Conservation (phyloP, 805 yeast species). For the Brettanomyces nanus region DNA sequence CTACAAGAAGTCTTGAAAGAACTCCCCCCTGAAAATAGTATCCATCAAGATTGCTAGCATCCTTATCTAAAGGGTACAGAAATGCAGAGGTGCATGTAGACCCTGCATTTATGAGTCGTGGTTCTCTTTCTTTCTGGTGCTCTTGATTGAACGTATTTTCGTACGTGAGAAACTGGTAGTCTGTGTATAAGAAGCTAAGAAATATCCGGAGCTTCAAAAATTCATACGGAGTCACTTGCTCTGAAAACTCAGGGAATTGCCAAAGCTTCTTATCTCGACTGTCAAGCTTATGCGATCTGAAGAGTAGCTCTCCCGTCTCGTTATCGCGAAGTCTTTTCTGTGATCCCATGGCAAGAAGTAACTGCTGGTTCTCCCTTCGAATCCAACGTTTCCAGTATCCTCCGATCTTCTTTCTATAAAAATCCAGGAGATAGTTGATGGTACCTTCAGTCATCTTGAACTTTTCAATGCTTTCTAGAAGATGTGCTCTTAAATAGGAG, state of each 20-base stretch:
- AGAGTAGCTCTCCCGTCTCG: constrained; percentile 6
- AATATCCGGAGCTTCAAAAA: constrained; percentile 57
- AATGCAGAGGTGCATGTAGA: constrained; percentile 29
- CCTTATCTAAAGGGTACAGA: constrained; percentile 26
- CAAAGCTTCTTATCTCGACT: constrained; percentile 4
- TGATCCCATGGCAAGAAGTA: constrained; percentile 16
- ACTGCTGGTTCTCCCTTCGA: constrained; percentile 28
- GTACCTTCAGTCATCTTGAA: constrained; percentile 27
- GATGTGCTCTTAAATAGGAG: constrained; percentile 43
- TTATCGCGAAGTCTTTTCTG: constrained; percentile 5
- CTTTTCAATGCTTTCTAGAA: constrained; percentile 46
- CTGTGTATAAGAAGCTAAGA: constrained; percentile 57
- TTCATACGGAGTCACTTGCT: constrained; percentile 29
- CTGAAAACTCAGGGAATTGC: constrained; percentile 4
- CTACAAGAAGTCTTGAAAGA: constrained; percentile 60
- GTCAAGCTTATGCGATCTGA: constrained; percentile 2
- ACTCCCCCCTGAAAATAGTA: constrained; percentile 62
- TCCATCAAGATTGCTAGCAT: constrained; percentile 18
- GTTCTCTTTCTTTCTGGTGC: not conserved
- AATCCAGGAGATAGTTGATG: constrained; percentile 36
- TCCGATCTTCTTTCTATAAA: constrained; percentile 55
- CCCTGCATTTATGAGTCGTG: constrained; percentile 22
- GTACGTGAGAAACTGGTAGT: constrained; percentile 42
- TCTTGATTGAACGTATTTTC: constrained; percentile 18
- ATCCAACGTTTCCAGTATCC: constrained; percentile 84